Conservation (phyloP, 2,329 filamentous ascomycete species). For the Epichloe festucae region DNA sequence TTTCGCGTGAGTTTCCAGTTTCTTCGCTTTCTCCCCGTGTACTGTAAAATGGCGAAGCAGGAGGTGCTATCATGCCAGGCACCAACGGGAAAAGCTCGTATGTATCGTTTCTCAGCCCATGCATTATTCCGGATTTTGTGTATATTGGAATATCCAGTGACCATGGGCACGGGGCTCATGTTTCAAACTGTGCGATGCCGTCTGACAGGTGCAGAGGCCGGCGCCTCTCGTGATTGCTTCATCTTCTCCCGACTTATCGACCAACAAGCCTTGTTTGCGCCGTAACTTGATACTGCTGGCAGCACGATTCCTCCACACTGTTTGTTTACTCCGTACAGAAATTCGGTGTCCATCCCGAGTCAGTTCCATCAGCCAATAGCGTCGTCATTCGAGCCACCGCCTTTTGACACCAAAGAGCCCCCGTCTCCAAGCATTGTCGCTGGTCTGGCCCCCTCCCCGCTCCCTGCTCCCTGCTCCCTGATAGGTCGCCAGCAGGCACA, state of each 20-base stretch:
- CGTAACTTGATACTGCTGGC: no score
- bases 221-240: background rate
- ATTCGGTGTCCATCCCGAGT: background rate
- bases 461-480: background rate
- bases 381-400: background rate
- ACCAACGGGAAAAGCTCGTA: no score
- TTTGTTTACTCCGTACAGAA: no score
- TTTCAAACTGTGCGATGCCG: background rate
- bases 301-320: no score
- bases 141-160: no score
- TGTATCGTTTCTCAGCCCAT: no score
- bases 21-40: no score
- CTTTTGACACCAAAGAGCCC: background rate
- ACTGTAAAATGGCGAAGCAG: background rate
- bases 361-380: no score
- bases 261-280: background rate
- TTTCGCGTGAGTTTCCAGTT: no score
- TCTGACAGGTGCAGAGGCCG: background rate
- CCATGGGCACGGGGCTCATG: no score
- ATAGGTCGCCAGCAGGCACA: constrained; percentile 9
- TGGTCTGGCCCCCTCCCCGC: background rate
- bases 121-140: no score
- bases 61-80: no score
- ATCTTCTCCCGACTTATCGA: background rate
- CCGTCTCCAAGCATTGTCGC: background rate